Evolutionary conservation across 768 basidiomycete genomes (phyloP), one percentile per base, ranked within the genome.

Genomic region (Leucosporidium creatinivorum): DNA sequence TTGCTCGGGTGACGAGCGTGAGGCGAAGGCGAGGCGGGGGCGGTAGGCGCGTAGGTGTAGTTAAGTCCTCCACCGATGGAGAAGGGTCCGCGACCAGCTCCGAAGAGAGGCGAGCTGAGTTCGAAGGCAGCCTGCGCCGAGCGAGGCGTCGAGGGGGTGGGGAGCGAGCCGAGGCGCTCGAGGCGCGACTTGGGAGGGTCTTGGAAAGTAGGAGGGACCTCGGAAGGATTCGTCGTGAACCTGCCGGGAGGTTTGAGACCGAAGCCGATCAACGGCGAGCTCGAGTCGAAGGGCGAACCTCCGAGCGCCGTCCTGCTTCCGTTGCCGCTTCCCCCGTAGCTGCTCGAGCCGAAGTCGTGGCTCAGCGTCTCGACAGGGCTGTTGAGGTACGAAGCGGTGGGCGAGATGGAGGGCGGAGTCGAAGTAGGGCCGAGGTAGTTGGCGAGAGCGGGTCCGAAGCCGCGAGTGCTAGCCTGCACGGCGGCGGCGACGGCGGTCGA

Each of bases 181-280:
- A 72, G 64, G 25, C 70, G 67, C 10, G 48, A 57, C 54, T 63
- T 58, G 9, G 70, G 67, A 9, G 58, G 67, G n/a, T 72, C 67
- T 18, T 55, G 64, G 61, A 58, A 68, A 18, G 59, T 52, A 23
- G 70, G 58, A 19, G 70, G 70, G 15, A 67, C 70, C 47, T 72
- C 67, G 12, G 58, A 54, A 6, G 67, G 57, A 19, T 62, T 62
- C 58, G 63, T 61, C 39, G 63, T 62, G 26, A 59, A 59, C 44
- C 58, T 39, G 0, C 44, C 58, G 4, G 39, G 25, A n/a, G 17
- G 39, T 26, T 59, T 59, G 44, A 69, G 58, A 21, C 69, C 69
- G 54, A 69, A 62, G 21, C 69, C 69, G 54, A 69, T 60, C 47
- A 61, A 59, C 19, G 69, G 58, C 44, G 58, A 56, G 21, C 65